Percentiles rank a stretch among this genome's conserved stretches.
phyloP scores from a whole-genome alignment of 1,284 basidiomycete species.

The Psilocybe mexicana region DNA sequence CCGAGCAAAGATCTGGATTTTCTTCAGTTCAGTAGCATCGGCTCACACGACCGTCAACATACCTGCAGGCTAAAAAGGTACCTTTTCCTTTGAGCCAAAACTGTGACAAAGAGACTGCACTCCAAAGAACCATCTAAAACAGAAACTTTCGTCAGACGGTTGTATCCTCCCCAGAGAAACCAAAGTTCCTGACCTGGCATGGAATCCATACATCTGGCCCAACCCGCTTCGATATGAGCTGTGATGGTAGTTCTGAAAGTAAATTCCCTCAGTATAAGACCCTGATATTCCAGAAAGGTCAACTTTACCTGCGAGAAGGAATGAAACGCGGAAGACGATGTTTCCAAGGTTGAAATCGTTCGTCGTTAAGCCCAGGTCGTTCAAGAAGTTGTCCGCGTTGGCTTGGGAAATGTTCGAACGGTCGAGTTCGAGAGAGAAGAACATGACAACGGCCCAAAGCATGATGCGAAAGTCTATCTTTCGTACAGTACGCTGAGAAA shows the following conservation, averaged over 20 bases:
- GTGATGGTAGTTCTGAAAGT: conserved; percentile 59
- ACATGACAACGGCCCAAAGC: conserved; percentile 66
- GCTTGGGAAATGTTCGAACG: conserved; percentile 57
- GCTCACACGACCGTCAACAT: background rate
- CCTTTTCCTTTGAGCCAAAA: conserved; percentile 59
- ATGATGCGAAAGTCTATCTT: conserved; percentile 66
- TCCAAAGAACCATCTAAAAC: conserved; percentile 53
- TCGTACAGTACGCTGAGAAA: conserved; percentile 48
- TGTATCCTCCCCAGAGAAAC: background rate
- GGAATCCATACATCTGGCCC: conserved; percentile 78
- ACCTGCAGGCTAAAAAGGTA: conserved; percentile 54
- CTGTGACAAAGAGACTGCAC: conserved; percentile 56
- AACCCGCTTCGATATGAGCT: conserved; percentile 68
- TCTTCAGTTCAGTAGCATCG: background rate
- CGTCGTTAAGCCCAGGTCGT: conserved; percentile 50
- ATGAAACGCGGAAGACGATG: conserved; percentile 53
- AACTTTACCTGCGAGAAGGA: conserved; percentile 51
- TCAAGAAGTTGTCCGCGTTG: conserved; percentile 58
- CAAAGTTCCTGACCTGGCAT: conserved; percentile 43
- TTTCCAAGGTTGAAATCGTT: conserved; percentile 73
- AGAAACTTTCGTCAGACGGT: background rate
- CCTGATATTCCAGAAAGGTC: background rate
- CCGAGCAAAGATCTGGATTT: conserved; percentile 36
- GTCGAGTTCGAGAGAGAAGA: conserved; percentile 63
- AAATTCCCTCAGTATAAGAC: background rate